phyloP scores from a whole-genome alignment of 345 rosid genomes.

The Populus ilicifolia region DNA sequence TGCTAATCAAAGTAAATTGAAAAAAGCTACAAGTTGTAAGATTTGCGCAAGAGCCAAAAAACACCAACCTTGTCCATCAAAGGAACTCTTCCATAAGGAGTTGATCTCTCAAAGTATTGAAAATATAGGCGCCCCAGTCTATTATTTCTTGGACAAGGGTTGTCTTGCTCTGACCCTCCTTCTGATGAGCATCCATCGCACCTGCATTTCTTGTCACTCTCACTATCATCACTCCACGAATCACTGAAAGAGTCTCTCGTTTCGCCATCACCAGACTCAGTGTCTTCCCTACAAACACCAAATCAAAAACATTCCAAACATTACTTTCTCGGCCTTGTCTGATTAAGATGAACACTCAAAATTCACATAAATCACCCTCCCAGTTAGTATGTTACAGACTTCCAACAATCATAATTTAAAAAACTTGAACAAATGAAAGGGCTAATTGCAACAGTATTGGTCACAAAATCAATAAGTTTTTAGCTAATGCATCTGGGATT shows the following conservation, averaged over 20 bases:
- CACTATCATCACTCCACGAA: conserved; percentile 83
- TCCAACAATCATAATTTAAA: not conserved
- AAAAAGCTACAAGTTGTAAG: not conserved
- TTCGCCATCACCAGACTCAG: conserved; percentile 68
- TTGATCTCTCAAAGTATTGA: conserved; percentile 81
- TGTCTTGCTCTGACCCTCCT: conserved; percentile 72
- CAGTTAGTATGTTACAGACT: not conserved
- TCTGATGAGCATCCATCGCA: conserved; percentile 83
- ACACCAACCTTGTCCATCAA: conserved; percentile 90
- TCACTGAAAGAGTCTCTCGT: conserved; percentile 81
- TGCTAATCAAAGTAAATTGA: not conserved
- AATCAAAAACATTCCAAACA: not conserved
- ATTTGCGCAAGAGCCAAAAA: not conserved
- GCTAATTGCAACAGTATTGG: not conserved
- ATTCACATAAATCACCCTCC: not conserved
- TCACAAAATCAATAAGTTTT: not conserved
- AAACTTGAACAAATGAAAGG: not conserved
- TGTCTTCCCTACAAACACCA: conserved; percentile 58
- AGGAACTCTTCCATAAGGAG: conserved; percentile 95
- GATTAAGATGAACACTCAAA: conserved; percentile 2
- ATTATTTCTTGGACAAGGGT: conserved; percentile 57
- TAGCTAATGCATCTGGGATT: not conserved
- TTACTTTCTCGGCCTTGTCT: not conserved
- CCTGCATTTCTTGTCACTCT: conserved; percentile 76
- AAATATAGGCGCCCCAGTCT: conserved; percentile 71